A percentile compares a stretch with the other conserved stretches of the same genome.
These are phyloP conservation scores for Tylopilus subfusipes DNA, from an alignment of 768 basidiomycete species.

Conservation along the genomic window DNA sequence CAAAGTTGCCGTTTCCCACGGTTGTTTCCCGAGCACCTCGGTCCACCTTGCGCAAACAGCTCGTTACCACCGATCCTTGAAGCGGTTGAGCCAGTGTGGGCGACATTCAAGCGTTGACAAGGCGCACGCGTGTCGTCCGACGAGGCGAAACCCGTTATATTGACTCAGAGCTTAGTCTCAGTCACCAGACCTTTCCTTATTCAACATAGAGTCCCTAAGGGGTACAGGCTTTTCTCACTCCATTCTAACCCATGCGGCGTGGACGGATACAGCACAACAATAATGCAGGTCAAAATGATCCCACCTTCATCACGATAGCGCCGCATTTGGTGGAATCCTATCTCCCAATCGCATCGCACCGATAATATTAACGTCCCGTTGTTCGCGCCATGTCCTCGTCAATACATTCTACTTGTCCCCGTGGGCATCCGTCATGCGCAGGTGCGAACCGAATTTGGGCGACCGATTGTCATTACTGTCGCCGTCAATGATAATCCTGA, in stretches of 20 bases:
- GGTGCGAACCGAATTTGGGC: neutral
- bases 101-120: slow-evolving; percentile 4
- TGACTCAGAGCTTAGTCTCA: slow-evolving; percentile 1
- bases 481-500: neutral
- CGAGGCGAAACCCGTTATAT: neutral
- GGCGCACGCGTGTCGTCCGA: neutral
- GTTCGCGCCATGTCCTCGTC: neutral
- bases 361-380: neutral
- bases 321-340: neutral
- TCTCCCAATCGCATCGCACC: neutral
- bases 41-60: slow-evolving; percentile 6
- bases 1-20: slow-evolving; percentile 25
- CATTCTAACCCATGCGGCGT: neutral
- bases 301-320: neutral
- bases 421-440: neutral
- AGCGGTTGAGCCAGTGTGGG: neutral
- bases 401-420: neutral
- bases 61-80: neutral
- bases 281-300: neutral
- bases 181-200: neutral
- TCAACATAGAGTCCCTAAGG: neutral
- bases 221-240: neutral
- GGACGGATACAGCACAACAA: neutral
- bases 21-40: slow-evolving; percentile 13
- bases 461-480: neutral